These are phyloP conservation scores for Phytophthora ohioensis DNA, from an alignment of 352 stramenopile species.

Conservation along the genomic window DNA sequence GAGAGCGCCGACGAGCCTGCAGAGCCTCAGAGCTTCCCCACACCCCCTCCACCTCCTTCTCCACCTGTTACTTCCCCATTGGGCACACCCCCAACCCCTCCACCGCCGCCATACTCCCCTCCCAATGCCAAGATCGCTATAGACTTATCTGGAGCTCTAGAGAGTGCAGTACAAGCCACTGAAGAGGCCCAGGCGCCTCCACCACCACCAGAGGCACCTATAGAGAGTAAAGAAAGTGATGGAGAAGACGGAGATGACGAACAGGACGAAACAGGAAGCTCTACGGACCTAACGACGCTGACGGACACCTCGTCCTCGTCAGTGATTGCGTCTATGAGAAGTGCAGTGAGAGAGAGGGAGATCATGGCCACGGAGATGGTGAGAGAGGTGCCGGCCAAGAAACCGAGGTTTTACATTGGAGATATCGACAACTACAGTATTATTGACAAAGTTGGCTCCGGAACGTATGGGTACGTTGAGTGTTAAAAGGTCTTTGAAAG, in stretches of 20 bases:
- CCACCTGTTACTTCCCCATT: slow-evolving; percentile 42
- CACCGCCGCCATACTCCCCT: slow-evolving; percentile 69
- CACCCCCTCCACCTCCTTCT: slow-evolving; percentile 54
- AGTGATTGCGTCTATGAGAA: slow-evolving; percentile 75
- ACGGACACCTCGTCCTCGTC: slow-evolving; percentile 57
- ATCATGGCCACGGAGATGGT: slow-evolving; percentile 65
- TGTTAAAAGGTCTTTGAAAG: background rate
- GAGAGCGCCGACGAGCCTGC: slow-evolving; percentile 43
- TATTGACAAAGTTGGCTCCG: slow-evolving; percentile 89
- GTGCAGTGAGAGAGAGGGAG: slow-evolving; percentile 75
- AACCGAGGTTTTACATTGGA: slow-evolving; percentile 80
- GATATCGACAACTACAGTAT: slow-evolving; percentile 91
- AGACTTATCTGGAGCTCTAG: slow-evolving; percentile 36
- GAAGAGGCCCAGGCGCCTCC: background rate
- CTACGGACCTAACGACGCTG: background rate
- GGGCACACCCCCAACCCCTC: slow-evolving; percentile 37
- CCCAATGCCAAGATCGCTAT: slow-evolving; percentile 52
- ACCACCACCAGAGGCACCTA: background rate
- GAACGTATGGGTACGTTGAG: slow-evolving; percentile 80
- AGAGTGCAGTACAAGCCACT: slow-evolving; percentile 20
- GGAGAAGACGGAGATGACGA: slow-evolving; percentile 46
- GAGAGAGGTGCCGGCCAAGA: slow-evolving; percentile 49
- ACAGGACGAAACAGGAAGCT: slow-evolving; percentile 19
- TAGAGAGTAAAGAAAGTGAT: slow-evolving; percentile 35
- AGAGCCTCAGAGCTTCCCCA: slow-evolving; percentile 49